Percentiles rank a stretch among this genome's conserved stretches.
Conservation (phyloP, 2,329 filamentous ascomycete species). For the Xylaria sp. region DNA sequence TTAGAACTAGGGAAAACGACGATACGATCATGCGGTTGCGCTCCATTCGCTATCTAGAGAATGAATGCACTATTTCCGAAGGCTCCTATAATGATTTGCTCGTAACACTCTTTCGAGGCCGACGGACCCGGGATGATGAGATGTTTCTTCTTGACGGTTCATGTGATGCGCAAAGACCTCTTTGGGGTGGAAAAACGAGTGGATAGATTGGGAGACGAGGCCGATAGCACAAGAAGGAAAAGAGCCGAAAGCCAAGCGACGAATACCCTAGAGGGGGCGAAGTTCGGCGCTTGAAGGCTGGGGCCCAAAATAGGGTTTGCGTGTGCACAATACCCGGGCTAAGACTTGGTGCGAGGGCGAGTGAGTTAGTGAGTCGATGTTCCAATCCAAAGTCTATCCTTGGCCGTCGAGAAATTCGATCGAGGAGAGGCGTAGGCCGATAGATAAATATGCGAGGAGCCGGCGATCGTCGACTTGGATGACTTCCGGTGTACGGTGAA, state of each 20-base stretch:
- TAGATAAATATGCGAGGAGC: neutral
- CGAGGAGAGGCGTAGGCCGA: neutral
- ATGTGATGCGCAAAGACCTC: neutral
- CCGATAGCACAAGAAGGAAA: neutral
- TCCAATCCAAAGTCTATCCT: neutral
- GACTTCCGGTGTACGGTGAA: constrained; percentile 20
- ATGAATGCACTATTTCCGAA: constrained; percentile 3
- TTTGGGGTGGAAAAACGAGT: neutral
- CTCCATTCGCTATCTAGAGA: constrained; percentile 9
- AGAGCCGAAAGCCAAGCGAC: constrained; percentile 7
- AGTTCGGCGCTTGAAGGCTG: constrained; percentile 20
- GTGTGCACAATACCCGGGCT: constrained; percentile 4
- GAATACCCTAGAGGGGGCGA: constrained; percentile 17
- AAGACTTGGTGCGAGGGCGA: neutral
- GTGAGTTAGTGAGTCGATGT: neutral
- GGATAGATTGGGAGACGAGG: neutral
- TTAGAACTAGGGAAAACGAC: neutral
- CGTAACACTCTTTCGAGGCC: neutral
- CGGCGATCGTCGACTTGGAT: constrained; percentile 15
- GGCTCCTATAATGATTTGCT: neutral
- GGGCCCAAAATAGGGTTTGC: constrained; percentile 19
- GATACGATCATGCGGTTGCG: constrained; percentile 4
- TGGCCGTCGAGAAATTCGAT: neutral
- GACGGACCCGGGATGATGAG: neutral
- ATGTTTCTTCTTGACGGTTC: constrained; percentile 3